Conservation (phyloP, 2,329 filamentous ascomycete species). For the Epichloe sp. region DNA sequence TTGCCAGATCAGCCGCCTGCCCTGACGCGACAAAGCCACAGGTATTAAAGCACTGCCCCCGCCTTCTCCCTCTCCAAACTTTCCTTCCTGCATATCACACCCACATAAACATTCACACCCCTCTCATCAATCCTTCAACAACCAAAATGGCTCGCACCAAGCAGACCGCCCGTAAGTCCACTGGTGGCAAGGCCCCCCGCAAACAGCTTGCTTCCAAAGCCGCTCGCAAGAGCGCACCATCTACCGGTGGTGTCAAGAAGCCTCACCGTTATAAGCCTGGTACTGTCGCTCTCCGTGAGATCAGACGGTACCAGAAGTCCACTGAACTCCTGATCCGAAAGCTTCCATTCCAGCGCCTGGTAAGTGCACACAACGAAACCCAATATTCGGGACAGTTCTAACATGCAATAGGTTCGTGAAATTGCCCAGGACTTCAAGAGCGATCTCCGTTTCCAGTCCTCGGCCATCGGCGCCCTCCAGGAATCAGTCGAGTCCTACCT, state of each 20-base stretch:
- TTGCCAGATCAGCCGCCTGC: constrained; percentile 26
- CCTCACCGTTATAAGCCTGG: constrained; percentile 81
- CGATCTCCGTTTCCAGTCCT: constrained; percentile 94
- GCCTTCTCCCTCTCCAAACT: constrained; percentile 22
- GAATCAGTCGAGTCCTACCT: constrained; percentile 98
- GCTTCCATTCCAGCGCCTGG: constrained; percentile 93
- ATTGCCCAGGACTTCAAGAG: constrained; percentile 94
- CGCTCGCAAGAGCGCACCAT: constrained; percentile 90
- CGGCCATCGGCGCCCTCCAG: constrained; percentile 91
- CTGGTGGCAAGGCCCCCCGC: constrained; percentile 64
- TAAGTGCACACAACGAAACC: constrained; percentile 22
- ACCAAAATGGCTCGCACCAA: constrained; percentile 50
- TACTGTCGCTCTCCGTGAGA: constrained; percentile 96
- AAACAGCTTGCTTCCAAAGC: constrained; percentile 99
- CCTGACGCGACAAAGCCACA: constrained; percentile 15
- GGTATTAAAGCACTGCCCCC: constrained; percentile 32
- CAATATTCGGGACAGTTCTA: constrained; percentile 1
- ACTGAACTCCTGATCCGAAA: constrained; percentile 95
- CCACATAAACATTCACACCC: constrained; percentile 14
- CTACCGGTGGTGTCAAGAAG: constrained; percentile 96
- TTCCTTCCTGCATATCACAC: constrained; percentile 29
- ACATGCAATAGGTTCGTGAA: constrained; percentile 56
- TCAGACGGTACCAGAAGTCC: constrained; percentile 94
- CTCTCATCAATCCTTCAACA: constrained; percentile 18
- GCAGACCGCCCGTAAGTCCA: constrained; percentile 63